Base-by-base conservation (phyloP, 192 early-diverging fungal genomes). In the Coemansia sp. region DNA sequence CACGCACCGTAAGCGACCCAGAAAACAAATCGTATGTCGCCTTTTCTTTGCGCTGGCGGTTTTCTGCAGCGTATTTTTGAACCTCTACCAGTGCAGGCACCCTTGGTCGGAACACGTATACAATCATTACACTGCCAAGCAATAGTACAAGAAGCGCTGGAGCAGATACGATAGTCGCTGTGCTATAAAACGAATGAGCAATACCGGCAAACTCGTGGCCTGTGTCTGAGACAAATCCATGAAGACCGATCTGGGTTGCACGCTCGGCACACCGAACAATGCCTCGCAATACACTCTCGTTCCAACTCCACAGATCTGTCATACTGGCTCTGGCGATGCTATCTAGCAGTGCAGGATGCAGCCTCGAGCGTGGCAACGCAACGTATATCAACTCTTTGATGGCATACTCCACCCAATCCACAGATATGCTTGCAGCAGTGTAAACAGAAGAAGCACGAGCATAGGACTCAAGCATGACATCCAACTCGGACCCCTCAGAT, bases 1-100 rank as follows among this genome's bases (percentile, higher is more conserved):
- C 67, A 13, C 72, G 72, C 45, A 75, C 67, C 3, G 62, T 57
- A 9, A 45, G 44, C 20, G 67, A 61, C 41, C 72, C 72, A 10
- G 72, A 75, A 33, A 75, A 57, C 34, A 65, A 9, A 10, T 65
- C 27, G 22, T 61, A 27, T 13, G 42, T 33, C 0, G 33, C 31
- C 7, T 47, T 44, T 11, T 61, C 54, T 37, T 57, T 25, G 2
- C 25, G 15, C 3, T 38, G 10, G 20, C 5, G 5, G 31, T 34
- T 38, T 11, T 50, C 33, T 8, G 17, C 13, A 15, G 44, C 38
- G 54, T 30, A 44, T 30, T n/a, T 15, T 40, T 67, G 65, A 4
- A 75, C 36, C 3, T 36, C 4, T 7, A 2, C 20, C 45, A 75
- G 20, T n/a, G 59, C 47, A 9, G 48, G 10, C 2, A 14, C 6